Percentiles rank a stretch among this genome's conserved stretches.
These are phyloP conservation scores for Bathelium albidoporum DNA, from an alignment of 495 filamentous ascomycete species.

Conservation along the genomic window DNA sequence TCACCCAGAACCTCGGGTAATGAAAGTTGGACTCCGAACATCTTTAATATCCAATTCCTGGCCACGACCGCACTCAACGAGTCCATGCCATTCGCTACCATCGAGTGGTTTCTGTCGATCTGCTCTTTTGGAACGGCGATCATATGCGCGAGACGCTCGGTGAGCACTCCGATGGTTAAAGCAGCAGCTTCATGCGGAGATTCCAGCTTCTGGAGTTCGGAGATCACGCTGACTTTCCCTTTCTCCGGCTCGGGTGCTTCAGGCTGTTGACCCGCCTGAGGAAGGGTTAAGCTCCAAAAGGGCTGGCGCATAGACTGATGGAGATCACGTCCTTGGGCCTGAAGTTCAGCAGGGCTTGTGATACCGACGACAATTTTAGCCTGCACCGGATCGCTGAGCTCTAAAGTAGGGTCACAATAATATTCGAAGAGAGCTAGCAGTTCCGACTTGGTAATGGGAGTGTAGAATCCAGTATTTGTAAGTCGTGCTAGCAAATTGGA, in stretches of 20 bases:
- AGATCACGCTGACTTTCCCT: neutral
- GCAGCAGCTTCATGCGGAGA: neutral
- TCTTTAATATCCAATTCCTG: neutral
- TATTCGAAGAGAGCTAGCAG: slow-evolving; percentile 8
- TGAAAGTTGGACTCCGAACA: neutral
- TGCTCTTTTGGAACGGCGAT: neutral
- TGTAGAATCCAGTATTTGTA: neutral
- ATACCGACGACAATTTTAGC: slow-evolving; percentile 15
- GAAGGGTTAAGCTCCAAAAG: neutral
- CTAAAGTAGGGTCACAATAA: slow-evolving; percentile 4
- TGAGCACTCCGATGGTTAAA: neutral
- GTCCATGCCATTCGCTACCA: neutral
- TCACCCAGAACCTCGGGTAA: neutral
- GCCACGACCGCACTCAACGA: neutral
- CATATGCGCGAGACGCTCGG: neutral
- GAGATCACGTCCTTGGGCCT: neutral
- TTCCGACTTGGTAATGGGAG: neutral
- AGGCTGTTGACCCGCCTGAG: neutral
- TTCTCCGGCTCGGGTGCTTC: neutral
- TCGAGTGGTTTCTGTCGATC: neutral
- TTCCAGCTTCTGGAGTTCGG: neutral
- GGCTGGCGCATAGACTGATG: neutral
- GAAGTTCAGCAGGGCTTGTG: neutral
- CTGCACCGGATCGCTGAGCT: neutral
- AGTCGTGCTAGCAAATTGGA: neutral